Conservation (phyloP, 148 eudicot genomes). For the Cornus controversa region DNA sequence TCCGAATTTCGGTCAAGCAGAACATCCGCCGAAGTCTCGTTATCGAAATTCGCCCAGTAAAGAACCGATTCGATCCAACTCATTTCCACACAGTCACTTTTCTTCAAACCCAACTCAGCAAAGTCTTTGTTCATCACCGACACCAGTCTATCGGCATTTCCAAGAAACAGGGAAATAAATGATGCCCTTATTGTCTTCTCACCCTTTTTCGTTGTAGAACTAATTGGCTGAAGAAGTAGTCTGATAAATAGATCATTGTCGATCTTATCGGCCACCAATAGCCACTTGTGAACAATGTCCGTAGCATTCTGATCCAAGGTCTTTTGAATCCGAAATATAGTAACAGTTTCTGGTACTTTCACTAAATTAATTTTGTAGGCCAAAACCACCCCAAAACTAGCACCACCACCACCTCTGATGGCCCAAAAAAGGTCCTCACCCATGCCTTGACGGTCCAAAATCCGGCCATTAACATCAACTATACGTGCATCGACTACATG, state of each 20-base stretch:
- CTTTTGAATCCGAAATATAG: slow-evolving; percentile 15
- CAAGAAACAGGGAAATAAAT: slow-evolving; percentile 36
- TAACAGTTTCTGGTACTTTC: slow-evolving; percentile 19
- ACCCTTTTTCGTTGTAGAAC: slow-evolving; percentile 6
- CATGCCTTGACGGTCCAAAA: slow-evolving; percentile 29
- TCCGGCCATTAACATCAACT: slow-evolving; percentile 26
- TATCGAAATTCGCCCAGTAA: slow-evolving; percentile 31
- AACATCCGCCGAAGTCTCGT: slow-evolving; percentile 10
- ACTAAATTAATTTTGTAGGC: slow-evolving; percentile 28
- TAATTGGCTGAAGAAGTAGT: slow-evolving; percentile 35
- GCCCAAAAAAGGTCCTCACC: slow-evolving; percentile 48
- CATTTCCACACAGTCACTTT: slow-evolving; percentile 43
- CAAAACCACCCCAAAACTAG: slow-evolving; percentile 36
- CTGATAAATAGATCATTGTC: slow-evolving; percentile 37
- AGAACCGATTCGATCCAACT: slow-evolving; percentile 41
- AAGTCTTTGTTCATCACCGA: slow-evolving; percentile 21
- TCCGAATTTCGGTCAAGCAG: slow-evolving; percentile 26
- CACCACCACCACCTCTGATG: slow-evolving; percentile 43
- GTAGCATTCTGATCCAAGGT: slow-evolving; percentile 10
- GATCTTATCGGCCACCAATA: slow-evolving; percentile 6
- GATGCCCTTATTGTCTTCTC: slow-evolving; percentile 25
- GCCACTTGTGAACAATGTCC: slow-evolving; percentile 13
- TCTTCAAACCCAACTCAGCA: slow-evolving; percentile 40
- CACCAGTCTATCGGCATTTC: slow-evolving; percentile 24
- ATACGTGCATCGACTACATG: slow-evolving; percentile 29